Base-by-base conservation (phyloP, 805 yeast species). In the Yarrowia keelungensis region DNA sequence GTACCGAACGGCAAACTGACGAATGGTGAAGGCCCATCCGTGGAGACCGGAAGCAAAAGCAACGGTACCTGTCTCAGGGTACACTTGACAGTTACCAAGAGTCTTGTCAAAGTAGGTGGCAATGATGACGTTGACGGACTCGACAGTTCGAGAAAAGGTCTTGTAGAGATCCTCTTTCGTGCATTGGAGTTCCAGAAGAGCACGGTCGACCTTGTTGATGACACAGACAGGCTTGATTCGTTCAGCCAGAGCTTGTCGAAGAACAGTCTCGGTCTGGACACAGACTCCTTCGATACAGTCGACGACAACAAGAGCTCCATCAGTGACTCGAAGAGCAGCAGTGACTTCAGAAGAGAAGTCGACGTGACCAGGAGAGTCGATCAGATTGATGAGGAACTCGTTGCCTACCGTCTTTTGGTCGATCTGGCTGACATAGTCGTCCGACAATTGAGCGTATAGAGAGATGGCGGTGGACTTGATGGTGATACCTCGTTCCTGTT, bases 301-400 rank as follows among this genome's bases (percentile, higher is more conserved):
- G 81, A 94, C 98, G 78, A 94, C 99, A 78, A 94, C 98, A 81
- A 94, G 88, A 81, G 99, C 98, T 92, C 99, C 99, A 82, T 94
- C 99, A 76, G 98, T 95, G 79, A 94, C 98, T 86, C 99, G 93
- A 81, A 94, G 89, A 84, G 99, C 99, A 78, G 98, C 98, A 80
- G 98, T 95, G 80, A 94, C 99, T 85, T 94, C 99, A 76, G 98
- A 95, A 73, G 98, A 92, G 92, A 94, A 94, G 86, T 94, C 99
- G 87, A 94, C 98, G 98, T 94, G 99, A 90, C 99, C 99, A 85
- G 99, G 99, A 77, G 99, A 95, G 84, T 94, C 99, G 79, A 94
- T 94, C 88, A 94, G 88, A 91, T 94, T 94, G 78, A 94, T 89
- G 85, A 94, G 90, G 89, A 94, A 94, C 81, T 89, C 88, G 89